Conservation (phyloP, 768 basidiomycete genomes). For the Boletus pseudopeckii region DNA sequence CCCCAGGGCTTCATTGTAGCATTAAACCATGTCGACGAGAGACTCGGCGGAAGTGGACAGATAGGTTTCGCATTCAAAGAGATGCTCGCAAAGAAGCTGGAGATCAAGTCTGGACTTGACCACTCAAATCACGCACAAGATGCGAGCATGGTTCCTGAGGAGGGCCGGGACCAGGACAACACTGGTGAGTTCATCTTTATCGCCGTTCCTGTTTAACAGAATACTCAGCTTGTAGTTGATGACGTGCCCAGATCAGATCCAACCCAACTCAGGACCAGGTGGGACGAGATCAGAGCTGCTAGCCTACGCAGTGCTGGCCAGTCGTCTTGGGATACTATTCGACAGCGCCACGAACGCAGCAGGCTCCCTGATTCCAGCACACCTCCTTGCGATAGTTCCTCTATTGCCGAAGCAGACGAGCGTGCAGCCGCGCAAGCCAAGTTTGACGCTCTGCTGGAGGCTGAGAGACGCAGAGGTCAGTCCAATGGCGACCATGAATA, state of each 20-base stretch:
- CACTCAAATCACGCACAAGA: conserved; percentile 1
- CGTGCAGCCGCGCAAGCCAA: conserved; percentile 48
- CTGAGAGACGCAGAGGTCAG: conserved; percentile 44
- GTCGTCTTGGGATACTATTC: conserved; percentile 68
- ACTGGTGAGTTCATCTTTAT: conserved; percentile 12
- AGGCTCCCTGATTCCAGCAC: conserved; percentile 15
- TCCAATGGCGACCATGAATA: conserved; percentile 17
- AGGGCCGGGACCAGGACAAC: conserved; percentile 10
- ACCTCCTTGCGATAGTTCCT: conserved; percentile 2
- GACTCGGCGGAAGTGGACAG: conserved; percentile 31
- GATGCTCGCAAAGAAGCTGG: conserved; percentile 20
- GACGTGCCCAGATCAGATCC: conserved; percentile 5
- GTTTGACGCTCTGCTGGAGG: conserved; percentile 59
- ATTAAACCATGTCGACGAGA: conserved; percentile 30
- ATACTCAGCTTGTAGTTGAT: conserved; percentile 5
- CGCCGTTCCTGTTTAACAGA: background rate
- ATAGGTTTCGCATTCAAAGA: conserved; percentile 24
- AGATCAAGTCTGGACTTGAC: conserved; percentile 5
- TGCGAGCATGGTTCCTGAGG: conserved; percentile 11
- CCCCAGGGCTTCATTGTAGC: conserved; percentile 30
- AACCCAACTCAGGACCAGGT: conserved; percentile 37
- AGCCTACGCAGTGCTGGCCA: conserved; percentile 41
- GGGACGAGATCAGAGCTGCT: conserved; percentile 64
- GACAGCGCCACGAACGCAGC: conserved; percentile 51
- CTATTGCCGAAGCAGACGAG: conserved; percentile 25